A percentile compares a stretch with the other conserved stretches of the same genome.
These are phyloP conservation scores for Candida pseudoglaebosa DNA, from an alignment of 805 yeast genomes.

Conservation along the genomic window DNA sequence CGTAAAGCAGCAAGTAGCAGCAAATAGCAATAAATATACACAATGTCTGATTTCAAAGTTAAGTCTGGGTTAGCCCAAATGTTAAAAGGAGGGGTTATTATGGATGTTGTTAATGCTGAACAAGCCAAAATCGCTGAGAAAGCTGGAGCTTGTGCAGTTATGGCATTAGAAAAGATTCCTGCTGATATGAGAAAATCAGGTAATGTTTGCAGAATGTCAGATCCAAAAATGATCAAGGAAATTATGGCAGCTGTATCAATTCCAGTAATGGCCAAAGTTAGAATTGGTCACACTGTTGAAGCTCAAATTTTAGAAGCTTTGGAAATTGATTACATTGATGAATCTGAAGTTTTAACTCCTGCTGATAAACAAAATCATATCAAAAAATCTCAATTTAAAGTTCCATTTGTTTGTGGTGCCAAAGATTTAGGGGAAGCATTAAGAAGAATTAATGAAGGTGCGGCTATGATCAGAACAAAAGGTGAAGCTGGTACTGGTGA, in stretches of 20 bases:
- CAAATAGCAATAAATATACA: too few relatives aligned
- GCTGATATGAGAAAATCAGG: conserved; percentile 82
- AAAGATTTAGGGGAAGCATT: conserved; percentile 78
- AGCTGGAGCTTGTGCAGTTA: conserved; percentile 87
- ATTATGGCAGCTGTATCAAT: conserved; percentile 69
- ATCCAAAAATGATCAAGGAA: conserved; percentile 71
- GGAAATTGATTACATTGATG: conserved; percentile 77
- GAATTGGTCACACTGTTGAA: conserved; percentile 81
- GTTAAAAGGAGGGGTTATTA: conserved; percentile 75
- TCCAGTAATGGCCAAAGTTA: conserved; percentile 82
- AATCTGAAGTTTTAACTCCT: conserved; percentile 79
- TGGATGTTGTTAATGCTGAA: conserved; percentile 75
- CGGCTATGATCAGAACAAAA: conserved; percentile 82
- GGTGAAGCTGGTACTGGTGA: conserved; percentile 93
- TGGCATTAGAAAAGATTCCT: conserved; percentile 84
- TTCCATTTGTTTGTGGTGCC: conserved; percentile 84
- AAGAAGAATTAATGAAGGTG: conserved; percentile 76
- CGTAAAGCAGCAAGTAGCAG: too few relatives aligned
- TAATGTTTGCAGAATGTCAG: conserved; percentile 83
- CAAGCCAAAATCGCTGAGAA: conserved; percentile 77
- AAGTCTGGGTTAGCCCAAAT: conserved; percentile 83
- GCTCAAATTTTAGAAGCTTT: conserved; percentile 72
- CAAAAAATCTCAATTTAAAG: conserved; percentile 53
- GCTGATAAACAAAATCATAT: conserved; percentile 71
- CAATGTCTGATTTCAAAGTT: conserved; percentile 42